Evolutionary conservation across 345 rosid genomes (phyloP).

Genomic region (Draba incana): DNA sequence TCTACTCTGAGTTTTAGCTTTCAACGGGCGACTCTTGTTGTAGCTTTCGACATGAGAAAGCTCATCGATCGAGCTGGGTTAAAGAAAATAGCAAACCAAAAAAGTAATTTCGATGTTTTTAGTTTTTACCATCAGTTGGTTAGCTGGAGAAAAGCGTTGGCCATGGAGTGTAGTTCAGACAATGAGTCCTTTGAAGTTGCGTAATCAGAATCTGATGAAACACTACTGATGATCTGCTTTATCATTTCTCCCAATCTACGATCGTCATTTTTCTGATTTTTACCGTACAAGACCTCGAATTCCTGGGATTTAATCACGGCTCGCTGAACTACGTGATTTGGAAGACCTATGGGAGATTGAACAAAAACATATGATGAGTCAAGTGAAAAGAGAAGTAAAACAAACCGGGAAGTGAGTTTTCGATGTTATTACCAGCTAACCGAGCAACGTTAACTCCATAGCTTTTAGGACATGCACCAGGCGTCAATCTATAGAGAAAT

Average conservation of each 20-base stretch:
- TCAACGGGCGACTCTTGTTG: not conserved
- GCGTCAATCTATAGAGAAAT: conserved; percentile 78
- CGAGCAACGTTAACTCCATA: conserved; percentile 97
- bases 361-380: conserved; percentile 9
- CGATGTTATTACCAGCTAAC: conserved; percentile 67
- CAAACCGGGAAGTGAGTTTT: not conserved
- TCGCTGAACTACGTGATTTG: conserved; percentile 60
- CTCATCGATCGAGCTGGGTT: conserved; percentile 8
- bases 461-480: conserved; percentile 96
- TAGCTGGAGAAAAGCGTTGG: conserved; percentile 48
- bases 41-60: conserved; percentile 12
- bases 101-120: too few relatives aligned
- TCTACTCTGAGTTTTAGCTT: not conserved
- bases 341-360: conserved; percentile 63
- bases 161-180: conserved; percentile 52
- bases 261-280: conserved; percentile 33
- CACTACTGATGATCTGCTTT: conserved; percentile 44
- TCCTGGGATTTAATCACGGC: conserved; percentile 74
- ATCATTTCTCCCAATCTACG: conserved; percentile 43
- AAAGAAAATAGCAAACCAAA: too few relatives aligned
- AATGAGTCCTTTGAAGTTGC: conserved; percentile 39
- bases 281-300: conserved; percentile 67
- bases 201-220: conserved; percentile 27
- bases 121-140: conserved; percentile 24
- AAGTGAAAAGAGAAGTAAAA: conserved; percentile 16